Conservation (phyloP, 202 grass and related monocot species). For the Setaria viridis region DNA sequence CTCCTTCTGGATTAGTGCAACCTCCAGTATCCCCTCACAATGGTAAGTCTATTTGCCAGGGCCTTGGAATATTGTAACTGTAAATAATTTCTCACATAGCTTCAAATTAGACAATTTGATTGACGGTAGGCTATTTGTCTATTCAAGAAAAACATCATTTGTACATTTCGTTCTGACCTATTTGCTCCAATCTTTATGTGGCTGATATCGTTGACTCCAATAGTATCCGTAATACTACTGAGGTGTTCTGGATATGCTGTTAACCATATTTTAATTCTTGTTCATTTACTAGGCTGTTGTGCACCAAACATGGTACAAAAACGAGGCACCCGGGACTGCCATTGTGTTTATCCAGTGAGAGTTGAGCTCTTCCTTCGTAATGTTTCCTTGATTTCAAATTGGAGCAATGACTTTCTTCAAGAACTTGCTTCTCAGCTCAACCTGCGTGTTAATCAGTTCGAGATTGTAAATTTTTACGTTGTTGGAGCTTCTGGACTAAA, state of each 20-base stretch:
- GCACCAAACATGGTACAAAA: slow-evolving; percentile 83
- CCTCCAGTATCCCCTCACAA: slow-evolving; percentile 82
- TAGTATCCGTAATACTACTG: not conserved
- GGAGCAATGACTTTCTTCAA: slow-evolving; percentile 84
- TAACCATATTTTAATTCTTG: not conserved
- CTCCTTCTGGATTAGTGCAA: slow-evolving; percentile 74
- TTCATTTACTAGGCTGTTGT: slow-evolving; percentile 71
- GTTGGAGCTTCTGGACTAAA: slow-evolving; percentile 96
- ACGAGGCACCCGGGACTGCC: slow-evolving; percentile 66
- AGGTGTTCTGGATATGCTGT: slow-evolving; percentile 3
- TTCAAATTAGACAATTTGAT: slow-evolving; percentile 7
- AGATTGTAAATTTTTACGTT: slow-evolving; percentile 94
- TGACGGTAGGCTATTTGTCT: slow-evolving; percentile 1
- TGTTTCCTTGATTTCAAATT: slow-evolving; percentile 86
- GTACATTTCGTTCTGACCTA: not conserved
- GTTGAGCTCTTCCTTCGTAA: slow-evolving; percentile 95
- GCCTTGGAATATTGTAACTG: slow-evolving; percentile 32
- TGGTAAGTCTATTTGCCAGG: slow-evolving; percentile 58
- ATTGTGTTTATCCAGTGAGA: slow-evolving; percentile 92
- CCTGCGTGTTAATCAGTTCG: slow-evolving; percentile 71
- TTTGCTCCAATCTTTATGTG: not conserved
- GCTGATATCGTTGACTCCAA: not conserved
- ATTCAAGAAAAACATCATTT: slow-evolving; percentile 7
- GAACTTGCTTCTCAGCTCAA: slow-evolving; percentile 84
- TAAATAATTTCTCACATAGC: slow-evolving; percentile 28